These are phyloP conservation scores for Lolium perenne DNA, from an alignment of 176 grass and related monocot species.

Conservation along the genomic window DNA sequence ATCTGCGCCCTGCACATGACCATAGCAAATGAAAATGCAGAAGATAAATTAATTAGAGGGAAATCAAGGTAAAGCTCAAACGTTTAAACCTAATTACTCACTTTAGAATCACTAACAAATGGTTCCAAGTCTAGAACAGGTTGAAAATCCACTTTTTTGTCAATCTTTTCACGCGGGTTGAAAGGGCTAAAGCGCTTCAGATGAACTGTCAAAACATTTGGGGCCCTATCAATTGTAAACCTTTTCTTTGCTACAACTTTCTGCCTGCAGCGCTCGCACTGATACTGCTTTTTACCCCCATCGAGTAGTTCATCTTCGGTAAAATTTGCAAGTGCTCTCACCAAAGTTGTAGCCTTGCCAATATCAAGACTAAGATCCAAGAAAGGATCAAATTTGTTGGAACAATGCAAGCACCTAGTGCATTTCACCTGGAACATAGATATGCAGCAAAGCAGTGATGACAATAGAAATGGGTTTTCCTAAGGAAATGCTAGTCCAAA, in stretches of 20 bases:
- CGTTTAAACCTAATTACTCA: slow-evolving; percentile 45
- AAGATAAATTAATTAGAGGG: not conserved
- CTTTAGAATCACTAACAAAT: slow-evolving; percentile 88
- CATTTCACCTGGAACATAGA: slow-evolving; percentile 87
- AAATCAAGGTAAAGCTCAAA: slow-evolving; percentile 23
- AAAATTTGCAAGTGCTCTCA: slow-evolving; percentile 79
- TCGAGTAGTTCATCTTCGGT: slow-evolving; percentile 82
- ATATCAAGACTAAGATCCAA: slow-evolving; percentile 99
- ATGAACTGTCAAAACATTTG: slow-evolving; percentile 88
- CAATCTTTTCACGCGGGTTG: slow-evolving; percentile 87
- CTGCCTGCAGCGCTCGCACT: slow-evolving; percentile 85
- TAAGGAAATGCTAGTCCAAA: not conserved
- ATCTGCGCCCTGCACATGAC: slow-evolving; percentile 60
- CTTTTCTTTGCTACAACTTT: slow-evolving; percentile 91
- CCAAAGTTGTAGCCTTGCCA: slow-evolving; percentile 77
- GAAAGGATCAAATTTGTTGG: slow-evolving; percentile 95
- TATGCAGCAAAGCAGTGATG: slow-evolving; percentile 20
- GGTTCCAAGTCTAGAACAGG: slow-evolving; percentile 76
- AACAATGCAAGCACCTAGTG: slow-evolving; percentile 76
- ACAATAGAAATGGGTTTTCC: slow-evolving; percentile 26
- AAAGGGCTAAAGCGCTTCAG: slow-evolving; percentile 91
- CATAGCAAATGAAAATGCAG: slow-evolving; percentile 25
- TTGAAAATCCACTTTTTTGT: slow-evolving; percentile 88
- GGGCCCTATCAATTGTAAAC: slow-evolving; percentile 82
- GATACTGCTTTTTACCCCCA: slow-evolving; percentile 81